Evolutionary conservation across 2,329 filamentous ascomycete species (phyloP), one percentile per base, ranked within the genome.

Genomic region (Fusarium incarnatum): DNA sequence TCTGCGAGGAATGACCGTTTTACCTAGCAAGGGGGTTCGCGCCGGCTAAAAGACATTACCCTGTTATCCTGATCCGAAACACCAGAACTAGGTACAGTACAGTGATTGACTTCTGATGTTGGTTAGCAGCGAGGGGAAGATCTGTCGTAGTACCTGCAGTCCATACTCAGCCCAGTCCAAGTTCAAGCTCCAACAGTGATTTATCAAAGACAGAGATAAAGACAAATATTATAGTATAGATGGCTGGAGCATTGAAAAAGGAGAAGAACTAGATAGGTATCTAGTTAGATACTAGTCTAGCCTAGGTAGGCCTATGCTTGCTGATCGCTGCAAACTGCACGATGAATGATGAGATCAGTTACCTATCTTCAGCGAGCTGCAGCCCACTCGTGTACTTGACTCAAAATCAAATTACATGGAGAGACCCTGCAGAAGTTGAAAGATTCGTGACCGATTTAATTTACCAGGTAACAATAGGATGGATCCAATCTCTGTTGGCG

Each of bases 41-140:
- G 40, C 59, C 55, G 59, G 68, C 52, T 71, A 71, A 71, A 69
- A 60, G 15, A 50, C 48, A 71, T 23, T 50, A 49, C 56, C 68
- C 45, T 71, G 68, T 45, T 57, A 30, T 67, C 32, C 41, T 40
- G 44, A 50, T 49, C 40, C 30, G 40, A 56, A 20, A 48, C 49
- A n/a, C 30, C 52, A 60, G 59, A 57, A 49, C 58, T 56, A 28
- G 28, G 6, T 28, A 30, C 28, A 30, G 13, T 30, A 52, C 55
- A 37, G 18, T n/a, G 34, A 37, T 50, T 37, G 30, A 28, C 44
- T 37, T 37, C 18, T 46, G 23, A 12, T 59, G 15, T 56, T 56
- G 41, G 30, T 28, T 27, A 23, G 20, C n/a, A 44, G 41, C 47
- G 55, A 60, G 22, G 50, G 40, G 34, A 44, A 28, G 34, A 37